Base-by-base conservation (phyloP, 2,329 filamentous ascomycete genomes). In the Phialophora verrucosa region DNA sequence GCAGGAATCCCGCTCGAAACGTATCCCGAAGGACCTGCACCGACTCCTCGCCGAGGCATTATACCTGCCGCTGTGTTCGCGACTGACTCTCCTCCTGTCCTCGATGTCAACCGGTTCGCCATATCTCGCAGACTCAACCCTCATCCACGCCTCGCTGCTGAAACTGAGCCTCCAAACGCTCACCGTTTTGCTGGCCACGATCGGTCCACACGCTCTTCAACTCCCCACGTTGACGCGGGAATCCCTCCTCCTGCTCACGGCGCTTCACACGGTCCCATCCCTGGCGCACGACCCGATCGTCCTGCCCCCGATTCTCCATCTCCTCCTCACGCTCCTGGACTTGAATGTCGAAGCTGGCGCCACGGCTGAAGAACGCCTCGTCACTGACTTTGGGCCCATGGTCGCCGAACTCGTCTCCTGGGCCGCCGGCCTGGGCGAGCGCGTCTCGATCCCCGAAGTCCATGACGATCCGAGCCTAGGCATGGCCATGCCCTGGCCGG, bases 341-440 rank as follows among this genome's bases (percentile, higher is more conserved):
- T 84, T 96, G 44, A 96, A 96, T 67, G 80, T 79, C 32, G 79
- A 76, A 20, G 78, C 77, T 4, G 81, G 80, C 4, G 75, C 75
- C 23, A 77, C 75, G 4, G 88, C 85, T 38, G 85, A 87, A 57
- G 87, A 92, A 71, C 83, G 87, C 1, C 77, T 99, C 2, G 94
- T 92, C 57, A 87, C 88, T 66, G 87, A 89, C 64, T 87, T 92
- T 72, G 89, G 91, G 0, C 87, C 88, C 63, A 88, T 94, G 76
- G 81, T 98, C 25, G 84, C 96, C 59, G 94, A 98, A 83, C 91
- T 92, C 66, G 87, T 91, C 73, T 91, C 92, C 74, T 99, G 95
- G 95, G 90, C 91, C 1, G 85, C 88, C 51, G 83, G 83, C 62
- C 85, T 97, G 1, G 96, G 97, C 77, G 87, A 90, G 66, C 82